Evolutionary conservation across 2,329 filamentous ascomycete species (phyloP), one percentile per base, ranked within the genome.

Genomic region (Penicillium aurantiogriseum): DNA sequence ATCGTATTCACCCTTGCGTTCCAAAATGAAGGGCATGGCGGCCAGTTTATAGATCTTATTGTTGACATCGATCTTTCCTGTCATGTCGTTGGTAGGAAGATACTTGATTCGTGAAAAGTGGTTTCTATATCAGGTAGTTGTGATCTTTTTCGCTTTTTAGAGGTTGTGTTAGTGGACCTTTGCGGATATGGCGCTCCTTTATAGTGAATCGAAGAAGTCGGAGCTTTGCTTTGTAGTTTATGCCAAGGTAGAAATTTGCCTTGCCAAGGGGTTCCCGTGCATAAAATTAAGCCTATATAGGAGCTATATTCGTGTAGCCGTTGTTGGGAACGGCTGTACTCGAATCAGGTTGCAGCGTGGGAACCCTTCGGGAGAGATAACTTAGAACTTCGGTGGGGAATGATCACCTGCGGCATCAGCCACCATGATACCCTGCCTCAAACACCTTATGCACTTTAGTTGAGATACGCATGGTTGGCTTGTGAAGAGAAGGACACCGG

Each of bases 1-100:
- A 7, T 53, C 57, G 21, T 62, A 63, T 2, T 62, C 57, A 3
- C 52, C 57, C 2, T 56, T 46, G 35, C 59, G 49, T 27, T 63
- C 61, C 17, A 63, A 39, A 19, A 60, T 31, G n/a, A 56, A 56
- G 3, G 54, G 54, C 19, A 27, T 8, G 2, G 54, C 54, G 35
- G 54, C 49, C 13, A 56, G 48, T 13, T 47, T 56, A 23, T 56
- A 56, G 11, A 56, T 3, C 15, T 47, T 29, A 21, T 56, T 56
- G 19, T 56, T 53, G 21, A 7, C 31, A 36, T 56, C 54, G n/a
- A 46, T 25, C 13, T 33, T 27, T n/a, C 19, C 49, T 38, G 54
- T 2, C 54, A 56, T 56, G 4, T 5, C 11, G 7, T 11, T 9
- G 21, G 17, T 29, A 8, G 7, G 15, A 17, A 8, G 10, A 29